phyloP scores from a whole-genome alignment of 768 basidiomycete species.

The Panus rudis region DNA sequence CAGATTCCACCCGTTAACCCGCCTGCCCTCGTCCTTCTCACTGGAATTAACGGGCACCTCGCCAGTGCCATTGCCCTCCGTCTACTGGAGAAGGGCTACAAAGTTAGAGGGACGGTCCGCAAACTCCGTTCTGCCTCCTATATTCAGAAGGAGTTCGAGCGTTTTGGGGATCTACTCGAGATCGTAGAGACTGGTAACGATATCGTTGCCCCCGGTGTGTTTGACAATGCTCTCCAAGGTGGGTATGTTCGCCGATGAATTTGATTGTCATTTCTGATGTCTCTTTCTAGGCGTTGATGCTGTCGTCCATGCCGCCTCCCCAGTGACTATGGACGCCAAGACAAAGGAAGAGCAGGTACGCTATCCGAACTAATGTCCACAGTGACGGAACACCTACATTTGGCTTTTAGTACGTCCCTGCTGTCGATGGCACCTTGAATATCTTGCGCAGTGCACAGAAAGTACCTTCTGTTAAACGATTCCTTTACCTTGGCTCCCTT shows the following conservation, averaged over 20 bases:
- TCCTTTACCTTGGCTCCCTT: background rate
- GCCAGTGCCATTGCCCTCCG: slow-evolving; percentile 1
- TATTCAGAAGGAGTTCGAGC: background rate
- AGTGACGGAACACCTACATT: background rate
- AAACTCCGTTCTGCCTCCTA: background rate
- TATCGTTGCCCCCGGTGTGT: background rate
- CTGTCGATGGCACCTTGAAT: background rate
- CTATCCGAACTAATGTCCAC: background rate
- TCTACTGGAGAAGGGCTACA: background rate
- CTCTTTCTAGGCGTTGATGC: background rate
- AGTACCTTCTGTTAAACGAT: background rate
- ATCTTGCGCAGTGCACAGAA: slow-evolving; percentile 1
- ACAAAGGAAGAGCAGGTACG: background rate
- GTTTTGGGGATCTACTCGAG: too few species aligned
- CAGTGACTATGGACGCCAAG: background rate
- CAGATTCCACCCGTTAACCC: background rate
- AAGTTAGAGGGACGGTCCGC: background rate
- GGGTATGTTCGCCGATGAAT: background rate
- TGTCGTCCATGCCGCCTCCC: background rate
- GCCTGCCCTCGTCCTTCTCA: slow-evolving; percentile 10
- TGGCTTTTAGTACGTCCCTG: background rate
- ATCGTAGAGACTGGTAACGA: background rate
- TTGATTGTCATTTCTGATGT: background rate
- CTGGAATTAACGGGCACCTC: background rate
- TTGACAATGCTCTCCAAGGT: background rate